A percentile compares a stretch with the other conserved stretches of the same genome.
Evolutionary conservation across 257 asterid genomes (phyloP).

Genomic region (Plantago ovata): DNA sequence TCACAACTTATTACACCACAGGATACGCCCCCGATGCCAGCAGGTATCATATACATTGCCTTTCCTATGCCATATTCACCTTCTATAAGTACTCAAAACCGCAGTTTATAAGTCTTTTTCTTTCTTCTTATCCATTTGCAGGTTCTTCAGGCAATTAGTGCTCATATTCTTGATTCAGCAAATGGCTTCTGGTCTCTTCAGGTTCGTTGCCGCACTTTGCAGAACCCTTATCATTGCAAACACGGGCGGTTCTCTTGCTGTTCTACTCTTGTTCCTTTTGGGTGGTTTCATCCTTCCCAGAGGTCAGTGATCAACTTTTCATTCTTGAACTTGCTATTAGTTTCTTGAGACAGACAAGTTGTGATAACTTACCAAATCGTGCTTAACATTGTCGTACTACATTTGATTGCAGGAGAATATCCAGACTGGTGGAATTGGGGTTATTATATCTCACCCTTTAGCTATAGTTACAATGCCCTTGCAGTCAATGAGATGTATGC

Average conservation of each 20-base stretch:
- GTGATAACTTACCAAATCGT: neutral
- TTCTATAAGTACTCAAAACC: no score
- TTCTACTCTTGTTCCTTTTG: constrained; percentile 42
- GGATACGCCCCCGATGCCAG: constrained; percentile 65
- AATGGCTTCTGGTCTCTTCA: constrained; percentile 54
- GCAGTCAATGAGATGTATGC: constrained; percentile 61
- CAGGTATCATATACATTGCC: constrained; percentile 27
- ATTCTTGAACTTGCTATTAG: neutral
- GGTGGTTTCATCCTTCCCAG: constrained; percentile 62
- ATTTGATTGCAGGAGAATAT: constrained; percentile 33
- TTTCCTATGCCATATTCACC: neutral
- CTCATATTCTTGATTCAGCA: constrained; percentile 45
- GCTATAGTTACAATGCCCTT: constrained; percentile 52
- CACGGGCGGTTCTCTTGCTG: constrained; percentile 49
- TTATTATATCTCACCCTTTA: constrained; percentile 57
- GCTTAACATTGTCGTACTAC: neutral
- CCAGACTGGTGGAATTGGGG: constrained; percentile 82
- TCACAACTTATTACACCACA: constrained; percentile 52
- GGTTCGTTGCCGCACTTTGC: constrained; percentile 46
- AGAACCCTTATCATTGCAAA: constrained; percentile 50
- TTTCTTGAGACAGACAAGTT: neutral
- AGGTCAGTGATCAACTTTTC: constrained; percentile 26
- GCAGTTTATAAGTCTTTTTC: constrained; percentile 27
- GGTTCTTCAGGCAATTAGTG: constrained; percentile 62
- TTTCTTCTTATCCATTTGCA: constrained; percentile 10